Conservation (phyloP, 441 rosid species). For the Biscutella laevigata region DNA sequence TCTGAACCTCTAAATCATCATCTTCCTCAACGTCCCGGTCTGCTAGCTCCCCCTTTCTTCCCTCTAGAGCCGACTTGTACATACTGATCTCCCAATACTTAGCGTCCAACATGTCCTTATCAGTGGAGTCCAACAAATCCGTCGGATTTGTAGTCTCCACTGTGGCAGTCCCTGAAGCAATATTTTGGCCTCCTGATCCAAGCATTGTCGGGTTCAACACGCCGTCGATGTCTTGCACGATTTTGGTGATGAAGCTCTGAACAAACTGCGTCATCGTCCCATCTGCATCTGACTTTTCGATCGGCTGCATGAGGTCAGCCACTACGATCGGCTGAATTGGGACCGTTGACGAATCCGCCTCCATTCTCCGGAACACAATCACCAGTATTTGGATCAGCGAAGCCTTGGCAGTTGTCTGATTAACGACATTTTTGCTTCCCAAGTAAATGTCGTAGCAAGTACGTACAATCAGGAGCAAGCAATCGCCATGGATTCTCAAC, state of each 20-base stretch:
- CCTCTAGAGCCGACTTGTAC: constrained; percentile 98
- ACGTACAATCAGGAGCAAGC: constrained; percentile 74
- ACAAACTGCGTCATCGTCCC: constrained; percentile 89
- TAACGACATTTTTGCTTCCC: constrained; percentile 83
- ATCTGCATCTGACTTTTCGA: constrained; percentile 77
- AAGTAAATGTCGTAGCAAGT: constrained; percentile 89
- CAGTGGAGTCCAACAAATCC: constrained; percentile 96
- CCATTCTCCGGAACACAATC: constrained; percentile 95
- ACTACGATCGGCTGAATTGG: constrained; percentile 97
- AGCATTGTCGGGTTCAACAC: constrained; percentile 57
- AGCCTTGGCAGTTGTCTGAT: constrained; percentile 92
- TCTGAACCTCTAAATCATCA: constrained; percentile 92
- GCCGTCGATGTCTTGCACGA: constrained; percentile 90
- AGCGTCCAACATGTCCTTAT: constrained; percentile 98
- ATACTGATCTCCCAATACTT: constrained; percentile 99
- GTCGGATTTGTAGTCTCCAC: constrained; percentile 93
- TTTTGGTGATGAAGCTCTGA: constrained; percentile 92
- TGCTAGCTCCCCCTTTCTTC: constrained; percentile 88
- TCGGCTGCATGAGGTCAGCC: constrained; percentile 87
- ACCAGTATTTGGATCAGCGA: constrained; percentile 91
- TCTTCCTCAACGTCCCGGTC: constrained; percentile 83
- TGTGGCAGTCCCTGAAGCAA: constrained; percentile 69
- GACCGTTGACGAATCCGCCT: constrained; percentile 89
- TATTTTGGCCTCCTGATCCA: constrained; percentile 58
- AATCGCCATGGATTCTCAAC: constrained; percentile 86